phyloP scores from a whole-genome alignment of 2,329 filamentous ascomycete species.

The Aspergillus sp. region DNA sequence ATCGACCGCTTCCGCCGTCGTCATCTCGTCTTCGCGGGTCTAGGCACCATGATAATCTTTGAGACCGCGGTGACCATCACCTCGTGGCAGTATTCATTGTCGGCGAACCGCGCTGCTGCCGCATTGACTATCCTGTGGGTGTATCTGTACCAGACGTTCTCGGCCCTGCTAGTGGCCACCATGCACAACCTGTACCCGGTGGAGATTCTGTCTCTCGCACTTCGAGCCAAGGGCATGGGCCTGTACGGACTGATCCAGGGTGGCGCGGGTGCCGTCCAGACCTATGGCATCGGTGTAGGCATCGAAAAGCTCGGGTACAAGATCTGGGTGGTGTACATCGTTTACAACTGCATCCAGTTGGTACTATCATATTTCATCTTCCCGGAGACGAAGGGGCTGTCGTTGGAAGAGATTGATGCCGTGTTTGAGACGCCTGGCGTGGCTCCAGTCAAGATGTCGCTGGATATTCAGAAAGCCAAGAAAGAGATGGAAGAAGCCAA shows the following conservation, averaged over 20 bases:
- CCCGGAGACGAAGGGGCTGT: constrained; percentile 50
- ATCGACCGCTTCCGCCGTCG: constrained; percentile 44
- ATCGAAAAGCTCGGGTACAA: constrained; percentile 50
- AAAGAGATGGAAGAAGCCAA: constrained; percentile 26
- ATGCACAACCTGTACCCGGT: constrained; percentile 50
- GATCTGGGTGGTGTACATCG: constrained; percentile 52
- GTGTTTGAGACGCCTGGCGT: constrained; percentile 53
- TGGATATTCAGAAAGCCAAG: constrained; percentile 41
- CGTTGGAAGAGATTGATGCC: constrained; percentile 57
- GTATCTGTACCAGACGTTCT: constrained; percentile 49
- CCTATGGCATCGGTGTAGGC: constrained; percentile 48
- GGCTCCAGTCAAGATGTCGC: constrained; percentile 43
- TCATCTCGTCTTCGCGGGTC: constrained; percentile 45
- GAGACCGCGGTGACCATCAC: constrained; percentile 49
- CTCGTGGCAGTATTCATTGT: constrained; percentile 44
- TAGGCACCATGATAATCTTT: constrained; percentile 44
- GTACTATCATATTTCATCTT: constrained; percentile 50
- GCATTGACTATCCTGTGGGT: constrained; percentile 48
- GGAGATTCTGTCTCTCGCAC: constrained; percentile 43
- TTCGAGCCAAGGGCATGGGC: constrained; percentile 48
- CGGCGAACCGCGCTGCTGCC: constrained; percentile 30
- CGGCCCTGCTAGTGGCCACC: constrained; percentile 45
- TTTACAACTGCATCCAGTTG: constrained; percentile 50
- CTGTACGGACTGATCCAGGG: constrained; percentile 47
- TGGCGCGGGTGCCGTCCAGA: constrained; percentile 43